Evolutionary conservation across 768 basidiomycete genomes (phyloP), one percentile per base, ranked within the genome.

Genomic region (Boletus sp.): DNA sequence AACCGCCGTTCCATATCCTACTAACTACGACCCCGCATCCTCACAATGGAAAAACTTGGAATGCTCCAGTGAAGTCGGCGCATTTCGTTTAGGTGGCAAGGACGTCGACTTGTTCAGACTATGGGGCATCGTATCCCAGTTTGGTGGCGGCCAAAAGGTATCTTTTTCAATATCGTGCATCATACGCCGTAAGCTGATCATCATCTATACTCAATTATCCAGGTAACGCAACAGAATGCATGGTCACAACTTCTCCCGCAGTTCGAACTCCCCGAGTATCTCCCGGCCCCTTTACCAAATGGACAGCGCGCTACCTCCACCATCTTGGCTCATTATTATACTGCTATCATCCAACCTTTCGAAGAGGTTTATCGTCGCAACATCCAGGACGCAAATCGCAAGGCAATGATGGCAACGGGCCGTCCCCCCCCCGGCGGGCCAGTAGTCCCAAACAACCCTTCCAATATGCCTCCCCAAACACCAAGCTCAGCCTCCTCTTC

Each of bases 81-180:
- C 79, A 40, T 78, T 92, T 69, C 82, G 83, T 47, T 66, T 93
- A 18, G 87, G 84, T 3, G 89, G 87, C 17, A 87, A 81, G 68
- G 89, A 92, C 62, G 73, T 93, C 45, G 86, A 89, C 67, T 70
- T 93, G n/a, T 85, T 87, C 71, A 87, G 79, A 65, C 72, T 93
- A 10, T 92, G 87, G 85, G 77, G 77, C 12, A 58, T 82, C 41
- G 86, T 89, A 45, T 73, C 74, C 55, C 79, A 83, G 60, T 63
- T 73, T 36, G 91, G 92, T 28, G 90, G 90, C 30, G 76, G 77
- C 17, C 69, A 73, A 59, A 82, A 79, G 65, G 91, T 91, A 73
- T 65, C 81, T 75, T 52, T 18, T 42, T 64, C 56, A 46, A 50
- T 52, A 28, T 47, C 56, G 50, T 48, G 33, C 54, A 54, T 61